These are phyloP conservation scores for Pseudogymnoascus sp. DNA, from an alignment of 2,329 filamentous ascomycete species.

Conservation along the genomic window DNA sequence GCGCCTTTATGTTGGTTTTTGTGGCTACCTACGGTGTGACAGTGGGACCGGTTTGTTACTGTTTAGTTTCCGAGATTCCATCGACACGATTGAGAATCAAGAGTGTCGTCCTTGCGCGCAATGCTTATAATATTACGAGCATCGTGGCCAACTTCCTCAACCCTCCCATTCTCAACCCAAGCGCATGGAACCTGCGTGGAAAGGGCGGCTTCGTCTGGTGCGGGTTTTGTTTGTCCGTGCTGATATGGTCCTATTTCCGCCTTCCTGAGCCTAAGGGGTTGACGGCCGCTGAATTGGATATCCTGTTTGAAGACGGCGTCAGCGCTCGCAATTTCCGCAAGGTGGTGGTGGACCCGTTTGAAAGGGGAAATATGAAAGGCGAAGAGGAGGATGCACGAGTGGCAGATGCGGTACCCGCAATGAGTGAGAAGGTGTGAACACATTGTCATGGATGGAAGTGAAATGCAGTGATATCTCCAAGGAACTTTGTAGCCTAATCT, in stretches of 20 bases:
- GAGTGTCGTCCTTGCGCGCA: neutral
- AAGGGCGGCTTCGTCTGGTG: slow-evolving; percentile 33
- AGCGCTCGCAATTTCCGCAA: slow-evolving; percentile 35
- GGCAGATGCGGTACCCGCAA: neutral
- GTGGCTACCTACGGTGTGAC: neutral
- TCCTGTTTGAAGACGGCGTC: slow-evolving; percentile 33
- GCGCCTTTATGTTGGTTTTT: neutral
- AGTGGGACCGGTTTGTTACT: slow-evolving; percentile 10
- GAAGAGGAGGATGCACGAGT: neutral
- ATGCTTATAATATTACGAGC: neutral
- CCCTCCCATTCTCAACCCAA: slow-evolving; percentile 14
- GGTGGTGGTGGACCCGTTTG: neutral
- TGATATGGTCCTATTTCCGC: slow-evolving; percentile 33
- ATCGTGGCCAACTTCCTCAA: slow-evolving; percentile 11
- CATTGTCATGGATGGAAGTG: neutral
- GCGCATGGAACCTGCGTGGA: slow-evolving; percentile 25
- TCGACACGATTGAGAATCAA: neutral
- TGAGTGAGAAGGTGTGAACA: neutral
- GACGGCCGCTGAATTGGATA: slow-evolving; percentile 34
- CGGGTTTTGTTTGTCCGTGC: slow-evolving; percentile 27
- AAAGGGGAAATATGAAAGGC: neutral
- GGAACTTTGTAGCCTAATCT: neutral
- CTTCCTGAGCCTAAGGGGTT: slow-evolving; percentile 34
- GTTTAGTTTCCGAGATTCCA: neutral
- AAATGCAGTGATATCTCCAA: neutral